These are phyloP conservation scores for Kluyveromyces sp. DNA, from an alignment of 1,139 yeast species.

Conservation along the genomic window DNA sequence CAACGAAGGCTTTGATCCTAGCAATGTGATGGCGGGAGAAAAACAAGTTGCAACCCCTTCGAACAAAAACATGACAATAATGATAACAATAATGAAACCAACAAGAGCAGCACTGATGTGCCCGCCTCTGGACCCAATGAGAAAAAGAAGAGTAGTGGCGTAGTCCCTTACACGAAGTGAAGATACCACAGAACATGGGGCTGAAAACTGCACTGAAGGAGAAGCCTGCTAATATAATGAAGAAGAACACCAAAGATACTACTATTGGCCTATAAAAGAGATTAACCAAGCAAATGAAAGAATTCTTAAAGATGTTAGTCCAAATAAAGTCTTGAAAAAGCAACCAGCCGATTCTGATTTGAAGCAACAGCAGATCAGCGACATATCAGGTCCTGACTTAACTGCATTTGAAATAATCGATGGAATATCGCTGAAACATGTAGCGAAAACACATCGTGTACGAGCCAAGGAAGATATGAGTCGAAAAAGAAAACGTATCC, in stretches of 20 bases:
- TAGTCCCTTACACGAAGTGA: background rate
- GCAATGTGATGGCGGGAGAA: too few species aligned
- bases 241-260: background rate
- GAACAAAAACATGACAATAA: too few species aligned
- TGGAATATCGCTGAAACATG: constrained; percentile 12
- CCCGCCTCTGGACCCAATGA: background rate
- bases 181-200: background rate
- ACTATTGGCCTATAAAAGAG: background rate
- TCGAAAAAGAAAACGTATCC: constrained; percentile 3
- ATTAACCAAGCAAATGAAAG: background rate
- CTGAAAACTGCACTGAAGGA: constrained; percentile 3
- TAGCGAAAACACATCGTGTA: constrained; percentile 22
- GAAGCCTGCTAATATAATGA: constrained; percentile 5
- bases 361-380: too few species aligned
- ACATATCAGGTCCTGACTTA: constrained; percentile 4
- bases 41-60: too few species aligned
- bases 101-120: too few species aligned
- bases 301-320: background rate
- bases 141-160: background rate
- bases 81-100: too few species aligned
- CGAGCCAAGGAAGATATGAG: constrained; percentile 11
- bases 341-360: background rate
- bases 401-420: constrained; percentile 28
- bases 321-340: background rate
- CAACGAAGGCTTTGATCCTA: too few species aligned